Conservation (phyloP, 148 eudicot species). For the Talinum fruticosum region DNA sequence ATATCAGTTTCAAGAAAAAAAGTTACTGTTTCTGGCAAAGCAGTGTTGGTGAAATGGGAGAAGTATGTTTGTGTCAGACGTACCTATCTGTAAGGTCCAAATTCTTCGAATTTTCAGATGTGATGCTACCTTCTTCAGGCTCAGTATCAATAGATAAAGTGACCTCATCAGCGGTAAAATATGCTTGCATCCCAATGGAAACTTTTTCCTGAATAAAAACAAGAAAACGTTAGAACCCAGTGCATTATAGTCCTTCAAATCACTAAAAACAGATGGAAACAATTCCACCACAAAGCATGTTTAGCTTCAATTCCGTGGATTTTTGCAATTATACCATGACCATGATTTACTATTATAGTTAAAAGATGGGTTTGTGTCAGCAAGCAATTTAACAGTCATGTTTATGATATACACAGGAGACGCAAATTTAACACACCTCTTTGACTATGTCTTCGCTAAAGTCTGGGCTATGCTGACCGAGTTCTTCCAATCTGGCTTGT, state of each 20-base stretch:
- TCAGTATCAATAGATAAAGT: slow-evolving; percentile 2
- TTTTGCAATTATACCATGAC: background rate
- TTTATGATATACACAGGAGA: slow-evolving; percentile 5
- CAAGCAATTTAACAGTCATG: background rate
- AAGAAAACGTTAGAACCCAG: background rate
- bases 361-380: background rate
- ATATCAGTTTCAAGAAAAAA: background rate
- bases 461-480: slow-evolving; percentile 29
- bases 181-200: slow-evolving; percentile 39
- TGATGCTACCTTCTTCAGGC: slow-evolving; percentile 19
- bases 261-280: background rate
- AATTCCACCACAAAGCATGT: background rate
- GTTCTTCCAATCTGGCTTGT: slow-evolving; percentile 47
- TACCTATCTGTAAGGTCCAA: background rate
- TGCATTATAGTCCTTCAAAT: background rate
- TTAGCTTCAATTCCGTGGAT: no score
- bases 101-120: slow-evolving; percentile 9
- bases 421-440: slow-evolving; percentile 32
- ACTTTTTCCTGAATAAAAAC: slow-evolving; percentile 23
- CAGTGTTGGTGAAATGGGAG: background rate
- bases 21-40: background rate
- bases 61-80: background rate
- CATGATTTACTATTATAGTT: background rate
- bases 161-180: slow-evolving; percentile 19
- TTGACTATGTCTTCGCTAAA: slow-evolving; percentile 20